Evolutionary conservation across 164 flowering plant species (phyloP), one percentile per base, ranked within the genome.

Genomic region (Akebia trifoliata): DNA sequence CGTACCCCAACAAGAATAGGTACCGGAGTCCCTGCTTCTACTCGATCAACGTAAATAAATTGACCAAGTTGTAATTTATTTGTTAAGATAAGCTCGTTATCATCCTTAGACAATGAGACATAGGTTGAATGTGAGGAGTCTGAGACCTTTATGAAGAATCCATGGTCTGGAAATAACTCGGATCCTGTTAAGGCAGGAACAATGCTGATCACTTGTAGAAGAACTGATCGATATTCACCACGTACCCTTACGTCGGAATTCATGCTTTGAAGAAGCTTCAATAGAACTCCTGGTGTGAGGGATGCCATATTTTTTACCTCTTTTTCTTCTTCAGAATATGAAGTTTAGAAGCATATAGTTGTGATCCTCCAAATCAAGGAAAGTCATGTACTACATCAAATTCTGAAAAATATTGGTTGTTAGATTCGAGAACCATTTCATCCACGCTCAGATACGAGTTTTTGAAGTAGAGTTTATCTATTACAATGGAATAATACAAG

Each of bases 61-160:
- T 94, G 99, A 14, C 99, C 99, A 25, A 94, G 82, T 57, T 83
- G 91, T 48, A 94, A 31, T 60, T 86, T 86, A 64, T 90, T 85
- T 68, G 76, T 86, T 50, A 90, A 56, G 69, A 94, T 86, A 42
- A 94, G 87, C 54, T 94, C 97, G 42, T 78, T 83, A 71, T 90
- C 99, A 47, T 83, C 81, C 53, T 76, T 78, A 0, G 91, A 81
- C 28, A 94, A 52, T 0, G 95, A 73, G 36, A 85, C 96, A 44
- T 94, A 90, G 0, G 95, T 83, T 0, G 99, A 90, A 58, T 90
- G 99, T 2, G 95, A 90, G 5, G 99, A 94, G 57, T 94, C 99
- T 2, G 99, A 94, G 39, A 94, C 91, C 70, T 94, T 94, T 10
- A 94, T 52, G 74, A 90, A 94, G 77, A 87, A 94, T 14, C 97